Evolutionary conservation across 352 stramenopile genomes (phyloP).

Genomic region (Globisporangium radiosum): DNA sequence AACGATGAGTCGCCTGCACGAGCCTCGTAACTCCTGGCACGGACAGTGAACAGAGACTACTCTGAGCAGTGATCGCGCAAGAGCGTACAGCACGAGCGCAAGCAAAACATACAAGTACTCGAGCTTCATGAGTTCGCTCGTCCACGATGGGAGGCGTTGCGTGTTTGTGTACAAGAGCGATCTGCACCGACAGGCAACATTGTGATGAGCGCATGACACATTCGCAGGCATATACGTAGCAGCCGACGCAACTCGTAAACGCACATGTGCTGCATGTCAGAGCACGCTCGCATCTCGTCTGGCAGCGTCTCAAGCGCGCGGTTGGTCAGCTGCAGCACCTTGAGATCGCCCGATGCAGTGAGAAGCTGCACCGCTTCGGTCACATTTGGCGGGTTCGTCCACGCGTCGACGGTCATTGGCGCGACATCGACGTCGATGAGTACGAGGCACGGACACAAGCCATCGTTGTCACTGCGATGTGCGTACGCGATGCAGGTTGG

Average conservation of each 20-base stretch:
- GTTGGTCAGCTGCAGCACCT: constrained; percentile 37
- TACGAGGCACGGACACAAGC: constrained; percentile 26
- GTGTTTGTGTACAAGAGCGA: constrained; percentile 28
- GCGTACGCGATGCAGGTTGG: constrained; percentile 23
- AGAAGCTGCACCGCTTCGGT: constrained; percentile 20
- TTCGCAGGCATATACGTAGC: background rate
- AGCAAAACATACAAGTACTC: constrained; percentile 30
- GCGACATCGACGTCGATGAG: constrained; percentile 22
- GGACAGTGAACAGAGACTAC: background rate
- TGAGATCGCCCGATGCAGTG: constrained; percentile 22
- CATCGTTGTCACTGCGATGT: constrained; percentile 9
- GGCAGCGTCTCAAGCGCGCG: constrained; percentile 16
- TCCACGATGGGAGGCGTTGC: constrained; percentile 17
- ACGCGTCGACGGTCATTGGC: constrained; percentile 18
- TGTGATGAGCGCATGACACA: background rate
- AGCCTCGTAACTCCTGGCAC: constrained; percentile 20
- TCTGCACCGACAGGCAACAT: constrained; percentile 7
- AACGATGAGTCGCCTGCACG: constrained; percentile 9
- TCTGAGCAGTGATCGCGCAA: background rate
- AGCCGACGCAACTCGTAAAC: background rate
- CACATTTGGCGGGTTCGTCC: constrained; percentile 16
- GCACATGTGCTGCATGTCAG: constrained; percentile 33
- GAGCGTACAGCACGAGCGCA: background rate
- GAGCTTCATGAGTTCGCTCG: constrained; percentile 20
- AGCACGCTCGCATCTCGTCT: constrained; percentile 21